Evolutionary conservation across 2,329 filamentous ascomycete species (phyloP).

Genomic region (Diaporthe ilicicola): DNA sequence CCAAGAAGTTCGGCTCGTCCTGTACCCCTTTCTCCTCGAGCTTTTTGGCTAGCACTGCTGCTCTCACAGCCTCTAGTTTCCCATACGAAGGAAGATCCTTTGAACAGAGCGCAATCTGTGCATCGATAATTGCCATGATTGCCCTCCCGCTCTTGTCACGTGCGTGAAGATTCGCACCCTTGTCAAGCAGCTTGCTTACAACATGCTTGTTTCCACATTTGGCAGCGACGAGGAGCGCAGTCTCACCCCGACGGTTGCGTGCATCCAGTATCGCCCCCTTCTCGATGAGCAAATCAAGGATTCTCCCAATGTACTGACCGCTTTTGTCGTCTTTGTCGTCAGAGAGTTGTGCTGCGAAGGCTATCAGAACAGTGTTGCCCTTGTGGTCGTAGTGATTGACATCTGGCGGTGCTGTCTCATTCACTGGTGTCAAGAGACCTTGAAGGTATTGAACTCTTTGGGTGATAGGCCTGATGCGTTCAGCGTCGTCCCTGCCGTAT

Average conservation of each 20-base stretch:
- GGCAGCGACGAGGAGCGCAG: slow-evolving; percentile 62
- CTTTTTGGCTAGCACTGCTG: slow-evolving; percentile 28
- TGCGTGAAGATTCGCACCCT: slow-evolving; percentile 57
- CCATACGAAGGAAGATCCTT: slow-evolving; percentile 23
- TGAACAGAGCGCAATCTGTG: slow-evolving; percentile 41
- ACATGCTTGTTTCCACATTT: slow-evolving; percentile 62
- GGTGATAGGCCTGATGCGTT: slow-evolving; percentile 35
- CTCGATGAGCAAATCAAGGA: slow-evolving; percentile 53
- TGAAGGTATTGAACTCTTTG: slow-evolving; percentile 39
- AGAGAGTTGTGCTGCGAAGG: slow-evolving; percentile 59
- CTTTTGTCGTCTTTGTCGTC: slow-evolving; percentile 62
- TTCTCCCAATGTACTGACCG: slow-evolving; percentile 50
- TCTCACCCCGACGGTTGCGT: slow-evolving; percentile 63
- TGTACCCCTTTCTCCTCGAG: slow-evolving; percentile 16
- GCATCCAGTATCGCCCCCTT: slow-evolving; percentile 56
- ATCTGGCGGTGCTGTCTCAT: slow-evolving; percentile 39
- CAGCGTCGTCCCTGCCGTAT: slow-evolving; percentile 42
- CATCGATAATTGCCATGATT: slow-evolving; percentile 56
- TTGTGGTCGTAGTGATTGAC: slow-evolving; percentile 60
- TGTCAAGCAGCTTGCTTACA: slow-evolving; percentile 53
- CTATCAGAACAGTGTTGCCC: slow-evolving; percentile 65
- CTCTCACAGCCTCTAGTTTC: slow-evolving; percentile 28
- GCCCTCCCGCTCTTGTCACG: slow-evolving; percentile 54
- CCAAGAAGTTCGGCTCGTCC: slow-evolving; percentile 26
- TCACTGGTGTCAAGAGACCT: slow-evolving; percentile 40